Percentiles rank a stretch among this genome's conserved stretches.
phyloP scores from a whole-genome alignment of 805 yeast species.

The Lachancea cidri region DNA sequence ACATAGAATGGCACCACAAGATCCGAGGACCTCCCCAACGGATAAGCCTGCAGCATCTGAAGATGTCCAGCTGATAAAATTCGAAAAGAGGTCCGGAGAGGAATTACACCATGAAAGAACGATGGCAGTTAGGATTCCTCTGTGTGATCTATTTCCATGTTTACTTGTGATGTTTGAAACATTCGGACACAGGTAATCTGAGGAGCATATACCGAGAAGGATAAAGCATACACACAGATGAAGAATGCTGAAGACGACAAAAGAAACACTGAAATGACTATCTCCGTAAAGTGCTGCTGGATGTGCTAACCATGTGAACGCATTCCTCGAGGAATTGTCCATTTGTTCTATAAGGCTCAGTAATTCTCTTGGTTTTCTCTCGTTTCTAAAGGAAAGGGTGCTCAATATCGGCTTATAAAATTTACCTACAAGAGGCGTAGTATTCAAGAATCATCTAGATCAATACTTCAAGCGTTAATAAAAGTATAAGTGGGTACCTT shows the following conservation, averaged over 20 bases:
- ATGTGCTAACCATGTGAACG: conserved; percentile 18
- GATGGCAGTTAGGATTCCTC: conserved; percentile 28
- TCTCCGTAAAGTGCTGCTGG: conserved; percentile 23
- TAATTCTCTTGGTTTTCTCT: too few species aligned
- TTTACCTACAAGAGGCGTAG: too few species aligned
- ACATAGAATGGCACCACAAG: conserved; percentile 35
- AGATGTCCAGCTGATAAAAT: conserved; percentile 33
- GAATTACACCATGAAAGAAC: conserved; percentile 35
- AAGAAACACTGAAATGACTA: conserved; percentile 16
- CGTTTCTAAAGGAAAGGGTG: too few species aligned
- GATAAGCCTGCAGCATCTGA: conserved; percentile 28
- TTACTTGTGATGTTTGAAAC: conserved; percentile 29
- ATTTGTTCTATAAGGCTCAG: too few species aligned
- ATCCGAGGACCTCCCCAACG: conserved; percentile 34
- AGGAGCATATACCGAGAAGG: conserved; percentile 32
- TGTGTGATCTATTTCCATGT: conserved; percentile 3
- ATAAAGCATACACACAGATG: conserved; percentile 28
- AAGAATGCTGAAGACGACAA: conserved; percentile 22
- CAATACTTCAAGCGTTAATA: too few species aligned
- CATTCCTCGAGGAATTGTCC: not conserved
- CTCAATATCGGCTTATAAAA: too few species aligned
- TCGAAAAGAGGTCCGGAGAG: conserved; percentile 35
- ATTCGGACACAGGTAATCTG: conserved; percentile 33
- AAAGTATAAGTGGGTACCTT: too few species aligned
- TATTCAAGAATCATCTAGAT: too few species aligned